Percentiles rank a stretch among this genome's conserved stretches.
Conservation (phyloP, 805 yeast genomes). For the Cyberlindnera euphorbiiphila region DNA sequence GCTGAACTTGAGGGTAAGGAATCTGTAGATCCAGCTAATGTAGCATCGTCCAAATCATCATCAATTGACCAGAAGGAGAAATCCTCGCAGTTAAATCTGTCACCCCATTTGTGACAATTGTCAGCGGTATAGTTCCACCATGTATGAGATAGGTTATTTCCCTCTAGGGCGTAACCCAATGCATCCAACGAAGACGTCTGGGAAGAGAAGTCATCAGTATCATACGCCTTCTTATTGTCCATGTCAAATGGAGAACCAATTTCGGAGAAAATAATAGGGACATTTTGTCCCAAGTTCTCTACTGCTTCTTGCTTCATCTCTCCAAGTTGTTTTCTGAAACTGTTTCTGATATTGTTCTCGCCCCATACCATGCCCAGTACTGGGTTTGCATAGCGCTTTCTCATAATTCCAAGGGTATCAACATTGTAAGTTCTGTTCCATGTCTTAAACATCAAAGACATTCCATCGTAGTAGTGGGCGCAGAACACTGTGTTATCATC, state of each 20-base stretch:
- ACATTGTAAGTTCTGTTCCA: constrained; percentile 86
- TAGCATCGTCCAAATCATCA: constrained; percentile 33
- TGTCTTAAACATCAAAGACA: constrained; percentile 85
- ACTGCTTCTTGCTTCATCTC: constrained; percentile 64
- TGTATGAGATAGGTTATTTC: constrained; percentile 64
- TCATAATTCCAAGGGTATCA: constrained; percentile 82
- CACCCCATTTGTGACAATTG: constrained; percentile 85
- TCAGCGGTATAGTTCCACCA: constrained; percentile 80
- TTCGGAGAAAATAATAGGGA: constrained; percentile 83
- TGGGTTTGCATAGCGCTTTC: constrained; percentile 73
- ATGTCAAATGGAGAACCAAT: constrained; percentile 98
- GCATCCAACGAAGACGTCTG: constrained; percentile 88
- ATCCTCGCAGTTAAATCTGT: constrained; percentile 91
- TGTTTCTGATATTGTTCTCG: constrained; percentile 69
- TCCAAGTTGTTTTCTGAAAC: constrained; percentile 63
- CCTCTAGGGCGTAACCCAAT: constrained; percentile 72
- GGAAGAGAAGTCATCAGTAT: constrained; percentile 58
- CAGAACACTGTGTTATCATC: constrained; percentile 69
- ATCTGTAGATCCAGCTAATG: constrained; percentile 8
- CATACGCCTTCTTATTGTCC: constrained; percentile 75
- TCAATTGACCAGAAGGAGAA: constrained; percentile 81
- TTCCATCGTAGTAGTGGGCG: constrained; percentile 93
- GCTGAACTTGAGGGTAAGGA: neutral
- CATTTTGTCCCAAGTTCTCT: constrained; percentile 50
- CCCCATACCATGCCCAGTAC: constrained; percentile 76